These are phyloP conservation scores for Gracilaria gracilis DNA, from an alignment of 23 red algal species.

Conservation along the genomic window DNA sequence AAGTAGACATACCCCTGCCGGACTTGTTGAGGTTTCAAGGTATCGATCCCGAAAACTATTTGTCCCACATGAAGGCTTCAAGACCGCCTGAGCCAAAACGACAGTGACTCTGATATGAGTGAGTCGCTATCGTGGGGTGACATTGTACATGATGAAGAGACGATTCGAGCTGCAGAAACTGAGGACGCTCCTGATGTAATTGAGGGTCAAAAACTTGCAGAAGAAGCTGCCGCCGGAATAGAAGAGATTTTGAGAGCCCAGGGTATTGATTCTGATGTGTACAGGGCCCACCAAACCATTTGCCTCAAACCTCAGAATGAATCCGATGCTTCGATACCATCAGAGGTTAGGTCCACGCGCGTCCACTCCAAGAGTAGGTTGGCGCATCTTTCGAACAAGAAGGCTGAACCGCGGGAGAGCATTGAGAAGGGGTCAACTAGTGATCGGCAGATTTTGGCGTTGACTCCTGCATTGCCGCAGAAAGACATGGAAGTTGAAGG, in stretches of 20 bases:
- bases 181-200: conserved; percentile 45
- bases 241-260: conserved; percentile 71
- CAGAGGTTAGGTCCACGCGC: neutral
- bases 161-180: conserved; percentile 56
- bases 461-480: neutral
- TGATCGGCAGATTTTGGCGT: neutral
- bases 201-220: conserved; percentile 26
- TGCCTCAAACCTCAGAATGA: conserved; percentile 24
- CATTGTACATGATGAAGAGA: conserved; percentile 65
- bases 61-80: too few relatives aligned
- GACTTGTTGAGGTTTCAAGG: conserved; percentile 70
- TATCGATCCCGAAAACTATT: conserved; percentile 65
- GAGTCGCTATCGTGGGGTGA: conserved; percentile 3
- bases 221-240: conserved; percentile 55
- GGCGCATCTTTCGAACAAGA: neutral
- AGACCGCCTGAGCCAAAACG: too few relatives aligned
- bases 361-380: neutral
- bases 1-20: conserved; percentile 52
- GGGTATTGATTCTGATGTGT: conserved; percentile 69
- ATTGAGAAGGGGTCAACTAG: neutral
- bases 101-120: too few relatives aligned
- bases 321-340: neutral
- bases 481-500: neutral
- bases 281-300: conserved; percentile 15
- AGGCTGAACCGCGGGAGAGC: neutral